Evolutionary conservation across 495 filamentous ascomycete species (phyloP).

Genomic region (Neurospora sp.): DNA sequence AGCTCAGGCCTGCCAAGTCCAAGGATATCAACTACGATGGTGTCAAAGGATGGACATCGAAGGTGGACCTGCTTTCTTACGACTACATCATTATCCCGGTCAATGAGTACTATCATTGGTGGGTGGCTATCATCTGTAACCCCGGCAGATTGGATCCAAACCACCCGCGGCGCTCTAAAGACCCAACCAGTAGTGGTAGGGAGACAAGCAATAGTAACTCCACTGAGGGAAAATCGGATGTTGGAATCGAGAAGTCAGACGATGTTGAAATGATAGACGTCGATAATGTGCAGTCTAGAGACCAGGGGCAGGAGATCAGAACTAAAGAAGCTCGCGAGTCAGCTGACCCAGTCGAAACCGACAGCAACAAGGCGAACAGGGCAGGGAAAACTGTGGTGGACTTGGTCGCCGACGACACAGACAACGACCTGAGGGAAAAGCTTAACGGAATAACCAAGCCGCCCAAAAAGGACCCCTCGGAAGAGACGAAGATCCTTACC

Average conservation of each 20-base stretch:
- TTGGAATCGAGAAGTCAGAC: neutral
- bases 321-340: neutral
- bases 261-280: neutral
- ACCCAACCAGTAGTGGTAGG: neutral
- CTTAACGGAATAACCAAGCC: neutral
- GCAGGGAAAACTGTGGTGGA: neutral
- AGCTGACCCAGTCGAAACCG: neutral
- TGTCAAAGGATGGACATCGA: constrained; percentile 82
- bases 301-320: neutral
- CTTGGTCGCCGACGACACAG: neutral
- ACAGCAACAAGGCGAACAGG: neutral
- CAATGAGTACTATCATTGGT: constrained; percentile 85
- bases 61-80: constrained; percentile 72
- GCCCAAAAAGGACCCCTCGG: constrained; percentile 25
- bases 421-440: neutral
- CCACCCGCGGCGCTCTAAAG: neutral
- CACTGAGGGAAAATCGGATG: neutral
- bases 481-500: constrained; percentile 64
- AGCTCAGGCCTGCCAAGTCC: constrained; percentile 37
- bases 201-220: neutral
- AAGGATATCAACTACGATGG: constrained; percentile 67
- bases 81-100: constrained; percentile 90
- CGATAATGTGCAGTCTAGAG: neutral
- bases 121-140: constrained; percentile 93
- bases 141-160: constrained; percentile 44